phyloP scores from a whole-genome alignment of 2,329 filamentous ascomycete genomes.

The Penicillium sp. region DNA sequence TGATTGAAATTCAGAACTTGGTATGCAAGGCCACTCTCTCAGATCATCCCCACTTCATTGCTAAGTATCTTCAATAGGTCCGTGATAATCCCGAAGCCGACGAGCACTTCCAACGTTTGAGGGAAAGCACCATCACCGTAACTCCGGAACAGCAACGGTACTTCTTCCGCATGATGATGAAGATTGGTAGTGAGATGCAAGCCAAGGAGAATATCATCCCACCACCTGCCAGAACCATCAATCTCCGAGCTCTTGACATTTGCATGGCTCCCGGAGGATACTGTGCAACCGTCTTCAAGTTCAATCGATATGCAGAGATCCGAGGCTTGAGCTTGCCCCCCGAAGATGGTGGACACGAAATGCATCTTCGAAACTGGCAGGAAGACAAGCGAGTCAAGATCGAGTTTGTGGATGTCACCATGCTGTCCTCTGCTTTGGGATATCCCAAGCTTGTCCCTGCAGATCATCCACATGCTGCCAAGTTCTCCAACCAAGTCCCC shows the following conservation, averaged over 20 bases:
- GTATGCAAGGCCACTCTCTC: background rate
- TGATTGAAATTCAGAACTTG: background rate
- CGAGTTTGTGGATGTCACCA: constrained; percentile 1
- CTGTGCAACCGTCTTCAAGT: background rate
- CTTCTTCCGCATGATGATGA: background rate
- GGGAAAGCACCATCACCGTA: background rate
- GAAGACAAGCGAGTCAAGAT: background rate
- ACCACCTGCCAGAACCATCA: background rate
- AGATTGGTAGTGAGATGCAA: constrained; percentile 5
- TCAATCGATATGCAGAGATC: background rate
- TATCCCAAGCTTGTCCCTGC: background rate
- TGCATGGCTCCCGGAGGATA: constrained; percentile 5
- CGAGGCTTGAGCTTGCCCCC: background rate
- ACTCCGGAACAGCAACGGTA: background rate
- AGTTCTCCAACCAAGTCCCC: background rate
- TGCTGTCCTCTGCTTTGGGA: constrained; percentile 2
- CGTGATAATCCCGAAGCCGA: background rate
- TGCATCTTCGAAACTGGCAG: background rate
- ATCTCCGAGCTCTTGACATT: background rate
- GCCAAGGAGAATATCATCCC: background rate
- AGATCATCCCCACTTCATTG: background rate
- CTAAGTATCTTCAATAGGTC: background rate
- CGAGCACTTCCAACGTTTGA: background rate
- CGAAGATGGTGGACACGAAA: background rate
- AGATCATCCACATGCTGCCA: background rate